Base-by-base conservation (phyloP, 805 yeast genomes). In the Aciculoconidium aculeatum region DNA sequence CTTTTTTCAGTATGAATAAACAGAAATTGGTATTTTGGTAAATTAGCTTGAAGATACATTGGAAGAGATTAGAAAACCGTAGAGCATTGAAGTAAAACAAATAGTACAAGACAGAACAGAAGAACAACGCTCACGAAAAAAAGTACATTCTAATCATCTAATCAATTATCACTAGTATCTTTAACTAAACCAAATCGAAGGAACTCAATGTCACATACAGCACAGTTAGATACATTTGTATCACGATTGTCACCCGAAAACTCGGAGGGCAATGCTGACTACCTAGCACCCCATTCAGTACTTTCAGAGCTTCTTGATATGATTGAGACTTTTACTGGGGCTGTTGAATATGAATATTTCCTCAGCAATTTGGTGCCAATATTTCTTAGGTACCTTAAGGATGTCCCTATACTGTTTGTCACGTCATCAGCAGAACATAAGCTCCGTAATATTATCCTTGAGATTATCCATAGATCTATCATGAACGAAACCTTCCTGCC, bases 221-320 rank as follows among this genome's bases (percentile, higher is more conserved):
- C 65, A 13, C 87, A 79, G 51, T 67, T 82, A 27, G 88, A 80
- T 47, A 66, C 75, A 28, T 77, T 83, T 54, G 84, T 76, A 35
- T 55, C 74, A 33, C 67, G 81, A 47, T 70, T 84, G 34, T 76
- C 70, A 34, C n/a, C n/a, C n/a, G n/a, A n/a, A n/a, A n/a, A n/a
- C n/a, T n/a, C n/a, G n/a, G n/a, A n/a, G n/a, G 77, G 69, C 27
- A 55, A 54, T 27, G 55, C 62, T 27, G 88, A 80, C 49, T 67
- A 67, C 40, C 71, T 72, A 37, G 60, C 72, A 7, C 77, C 77
- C 41, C 80, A 82, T 39, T 65, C 87, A 1, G 72, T 77, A 6
- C 71, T 86, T 23, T 76, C 87, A 4, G 96, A 90, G 53, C 63
- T 90, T 25, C 72, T 92, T 36, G 97, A 90, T 54, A 74, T 86